Base-by-base conservation (phyloP, 345 rosid species). In the Nephelium lappaceum region DNA sequence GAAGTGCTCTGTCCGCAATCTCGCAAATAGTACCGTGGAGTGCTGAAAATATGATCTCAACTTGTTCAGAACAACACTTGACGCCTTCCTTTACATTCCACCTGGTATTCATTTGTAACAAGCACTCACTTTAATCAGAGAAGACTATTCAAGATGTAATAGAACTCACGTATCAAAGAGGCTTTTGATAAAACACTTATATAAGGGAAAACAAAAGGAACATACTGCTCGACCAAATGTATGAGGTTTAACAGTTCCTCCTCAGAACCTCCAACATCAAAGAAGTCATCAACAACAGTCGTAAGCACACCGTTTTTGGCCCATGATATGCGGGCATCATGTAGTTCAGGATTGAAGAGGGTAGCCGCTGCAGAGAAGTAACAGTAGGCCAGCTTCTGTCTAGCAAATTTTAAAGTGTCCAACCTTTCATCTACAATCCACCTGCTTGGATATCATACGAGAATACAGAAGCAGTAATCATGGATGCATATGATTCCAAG, bases 311-410 rank as follows among this genome's bases (percentile, higher is more conserved):
- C 90, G 69, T 89, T 91, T 88, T 95, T 95, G 69, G 97, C 97
- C 99, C 98, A 95, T n/a, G 96, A 84, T 62, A 91, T 87, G 53
- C 97, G 96, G 12, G 98, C 97, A 83, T 90, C 90, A 21, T 94
- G 87, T 77, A 95, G 70, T 82, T 88, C 91, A 19, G 95, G 95
- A 66, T 87, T 43, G 71, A 83, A 87, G 24, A 91, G 78, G 27
- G 89, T 87, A 77, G 93, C 97, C 47, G 93, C 97, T 21, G 87
- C 93, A 67, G 97, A 91, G 80, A 94, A 94, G 87, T 93, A 91
- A 67, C 97, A 93, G 78, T 91, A 93, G 11, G 87, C 87, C 84
- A 88, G 81, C 82, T 91, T 93, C 82, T 94, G 97, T 77, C 97
- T 82, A 0, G 96, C 95, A 87, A 94, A 94, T 73, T 86, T 81